Base-by-base conservation (phyloP, 352 stramenopile species). In the Globisporangium radiosum region DNA sequence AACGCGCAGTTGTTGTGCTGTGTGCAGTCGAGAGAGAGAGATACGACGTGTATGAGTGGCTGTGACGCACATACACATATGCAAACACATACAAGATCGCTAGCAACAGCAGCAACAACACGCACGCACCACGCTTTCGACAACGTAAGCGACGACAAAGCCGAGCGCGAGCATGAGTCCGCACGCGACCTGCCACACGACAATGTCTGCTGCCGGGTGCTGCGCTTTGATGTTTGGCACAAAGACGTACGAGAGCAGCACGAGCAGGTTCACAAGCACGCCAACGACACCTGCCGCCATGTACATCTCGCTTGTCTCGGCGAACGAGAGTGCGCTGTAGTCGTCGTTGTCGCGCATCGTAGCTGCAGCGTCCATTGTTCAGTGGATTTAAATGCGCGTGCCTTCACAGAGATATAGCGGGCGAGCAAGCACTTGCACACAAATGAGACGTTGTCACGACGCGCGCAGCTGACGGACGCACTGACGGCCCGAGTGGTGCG, bases 131-230 rank as follows among this genome's bases (percentile, higher is more conserved):
- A 55, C 59, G 45, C 45, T 45, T 59, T 75, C 64, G 47, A 72
- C 62, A 37, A 75, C 68, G 59, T 87, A 91, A 37, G 75, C 65
- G 36, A 76, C 63, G 25, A 94, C 59, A 50, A 87, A 86, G 36
- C 85, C 81, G 10, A 75, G 45, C 25, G 71, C 78, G 47, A 70
- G 65, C 66, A 94, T 75, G 53, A 90, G 66, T 0, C 75, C 78
- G 50, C 78, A 89, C 47, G 72, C 63, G 33, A 82, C 81, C 44
- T 94, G 85, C 82, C 82, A 94, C 59, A 87, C 65, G n/a, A 94
- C 77, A 59, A 94, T 70, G 43, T 82, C 60, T 2, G 81, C 85
- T 10, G 80, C 81, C 33, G 85, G 85, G 59, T 94, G 85, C 53
- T 94, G 85, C 57, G 78, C 76, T 49, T 85, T 84, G 68, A 94